phyloP scores from a whole-genome alignment of 345 rosid species.

The Erodium maritimum region DNA sequence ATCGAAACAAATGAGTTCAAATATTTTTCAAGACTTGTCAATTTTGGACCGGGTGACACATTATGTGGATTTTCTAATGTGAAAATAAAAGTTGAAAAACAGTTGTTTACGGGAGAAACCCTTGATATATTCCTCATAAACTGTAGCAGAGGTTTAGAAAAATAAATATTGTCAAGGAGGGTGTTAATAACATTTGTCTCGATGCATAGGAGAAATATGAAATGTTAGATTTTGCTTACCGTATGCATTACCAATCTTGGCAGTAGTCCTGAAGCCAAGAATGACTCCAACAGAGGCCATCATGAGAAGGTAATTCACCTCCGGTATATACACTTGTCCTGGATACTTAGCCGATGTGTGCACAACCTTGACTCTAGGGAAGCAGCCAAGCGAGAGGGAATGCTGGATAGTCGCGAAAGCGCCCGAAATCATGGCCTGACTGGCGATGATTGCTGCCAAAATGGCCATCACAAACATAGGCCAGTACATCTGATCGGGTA shows the following conservation, averaged over 20 bases:
- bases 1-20: no score
- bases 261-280: slow-evolving; percentile 30
- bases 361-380: slow-evolving; percentile 41
- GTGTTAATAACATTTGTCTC: no score
- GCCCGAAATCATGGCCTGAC: slow-evolving; percentile 48
- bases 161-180: no score
- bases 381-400: slow-evolving; percentile 39
- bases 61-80: no score
- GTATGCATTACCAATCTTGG: slow-evolving; percentile 42
- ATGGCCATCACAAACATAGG: slow-evolving; percentile 38
- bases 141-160: no score
- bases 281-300: slow-evolving; percentile 36
- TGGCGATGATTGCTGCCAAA: slow-evolving; percentile 38
- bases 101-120: no score
- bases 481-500: slow-evolving; percentile 31
- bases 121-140: no score
- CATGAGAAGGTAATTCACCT: slow-evolving; percentile 39
- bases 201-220: no score
- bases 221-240: slow-evolving; percentile 19
- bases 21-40: no score
- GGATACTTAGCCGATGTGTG: slow-evolving; percentile 36
- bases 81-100: no score
- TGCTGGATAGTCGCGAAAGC: slow-evolving; percentile 50
- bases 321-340: slow-evolving; percentile 50
- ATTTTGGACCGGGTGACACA: no score